A percentile compares a stretch with the other conserved stretches of the same genome.
phyloP scores from a whole-genome alignment of 441 rosid species.

The Macaranga tanarius region DNA sequence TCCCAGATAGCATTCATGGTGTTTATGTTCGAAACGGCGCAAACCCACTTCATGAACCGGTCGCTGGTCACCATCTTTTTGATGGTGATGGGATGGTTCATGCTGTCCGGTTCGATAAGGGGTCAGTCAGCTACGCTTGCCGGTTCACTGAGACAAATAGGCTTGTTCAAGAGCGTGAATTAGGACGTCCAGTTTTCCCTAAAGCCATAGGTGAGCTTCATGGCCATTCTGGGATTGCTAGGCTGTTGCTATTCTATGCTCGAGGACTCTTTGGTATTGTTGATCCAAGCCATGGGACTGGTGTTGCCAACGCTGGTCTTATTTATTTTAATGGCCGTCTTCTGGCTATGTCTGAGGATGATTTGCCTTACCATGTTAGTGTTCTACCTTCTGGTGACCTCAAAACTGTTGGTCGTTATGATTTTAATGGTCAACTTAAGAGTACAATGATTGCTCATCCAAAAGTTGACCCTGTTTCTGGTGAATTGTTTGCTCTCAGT shows the following conservation, averaged over 20 bases:
- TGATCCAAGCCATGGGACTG: constrained; percentile 59
- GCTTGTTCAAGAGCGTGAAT: constrained; percentile 49
- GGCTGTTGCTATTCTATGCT: constrained; percentile 62
- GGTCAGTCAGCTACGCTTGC: constrained; percentile 57
- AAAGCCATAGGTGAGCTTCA: constrained; percentile 84
- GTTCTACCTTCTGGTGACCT: constrained; percentile 64
- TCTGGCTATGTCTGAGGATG: constrained; percentile 88
- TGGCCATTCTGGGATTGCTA: constrained; percentile 69
- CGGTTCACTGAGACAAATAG: constrained; percentile 71
- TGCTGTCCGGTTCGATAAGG: constrained; percentile 40
- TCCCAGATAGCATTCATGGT: constrained; percentile 61
- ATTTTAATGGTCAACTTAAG: constrained; percentile 55
- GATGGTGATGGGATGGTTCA: constrained; percentile 94
- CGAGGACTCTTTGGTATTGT: constrained; percentile 59
- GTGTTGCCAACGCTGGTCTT: constrained; percentile 84
- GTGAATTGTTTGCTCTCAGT: constrained; percentile 63
- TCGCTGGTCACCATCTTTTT: constrained; percentile 75
- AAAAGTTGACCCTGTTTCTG: constrained; percentile 62
- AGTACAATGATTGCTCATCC: constrained; percentile 86
- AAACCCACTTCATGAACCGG: constrained; percentile 67
- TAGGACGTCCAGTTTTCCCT: constrained; percentile 68
- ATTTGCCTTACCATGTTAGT: constrained; percentile 65
- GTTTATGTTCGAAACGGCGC: constrained; percentile 84
- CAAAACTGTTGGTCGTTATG: constrained; percentile 61
- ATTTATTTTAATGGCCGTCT: constrained; percentile 61